These are phyloP conservation scores for Catharanthus roseus DNA, from an alignment of 257 asterid species.

Conservation along the genomic window DNA sequence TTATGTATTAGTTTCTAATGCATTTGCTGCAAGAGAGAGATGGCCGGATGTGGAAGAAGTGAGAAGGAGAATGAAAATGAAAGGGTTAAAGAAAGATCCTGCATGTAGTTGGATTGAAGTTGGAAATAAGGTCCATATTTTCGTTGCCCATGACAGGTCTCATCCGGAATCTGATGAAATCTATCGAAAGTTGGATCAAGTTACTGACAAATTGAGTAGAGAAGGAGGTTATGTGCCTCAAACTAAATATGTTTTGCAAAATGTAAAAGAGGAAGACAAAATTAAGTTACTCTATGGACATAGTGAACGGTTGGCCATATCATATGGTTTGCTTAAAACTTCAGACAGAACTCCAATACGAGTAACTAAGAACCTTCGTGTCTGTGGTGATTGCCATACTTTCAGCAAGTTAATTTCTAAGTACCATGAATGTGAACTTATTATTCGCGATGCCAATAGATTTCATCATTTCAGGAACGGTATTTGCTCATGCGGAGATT, in stretches of 20 bases:
- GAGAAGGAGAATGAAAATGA: constrained; percentile 50
- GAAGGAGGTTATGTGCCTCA: constrained; percentile 47
- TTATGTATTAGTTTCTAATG: constrained; percentile 67
- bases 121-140: constrained; percentile 51
- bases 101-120: constrained; percentile 91
- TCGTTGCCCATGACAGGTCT: constrained; percentile 55
- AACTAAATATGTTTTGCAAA: constrained; percentile 8
- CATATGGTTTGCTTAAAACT: constrained; percentile 58
- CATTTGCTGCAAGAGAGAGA: constrained; percentile 58
- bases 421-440: constrained; percentile 44
- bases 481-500: constrained; percentile 78
- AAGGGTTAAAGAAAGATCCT: constrained; percentile 70
- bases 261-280: not conserved
- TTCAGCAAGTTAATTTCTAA: constrained; percentile 60
- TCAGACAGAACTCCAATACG: constrained; percentile 36
- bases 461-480: constrained; percentile 75
- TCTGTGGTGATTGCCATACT: constrained; percentile 73
- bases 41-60: constrained; percentile 75
- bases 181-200: constrained; percentile 35
- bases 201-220: constrained; percentile 47
- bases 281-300: constrained; percentile 54
- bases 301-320: constrained; percentile 78
- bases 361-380: constrained; percentile 66
- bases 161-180: constrained; percentile 55
- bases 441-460: constrained; percentile 70